Evolutionary conservation across 2,329 filamentous ascomycete genomes (phyloP), one percentile per base, ranked within the genome.

Genomic region (Penicillium decumbens): DNA sequence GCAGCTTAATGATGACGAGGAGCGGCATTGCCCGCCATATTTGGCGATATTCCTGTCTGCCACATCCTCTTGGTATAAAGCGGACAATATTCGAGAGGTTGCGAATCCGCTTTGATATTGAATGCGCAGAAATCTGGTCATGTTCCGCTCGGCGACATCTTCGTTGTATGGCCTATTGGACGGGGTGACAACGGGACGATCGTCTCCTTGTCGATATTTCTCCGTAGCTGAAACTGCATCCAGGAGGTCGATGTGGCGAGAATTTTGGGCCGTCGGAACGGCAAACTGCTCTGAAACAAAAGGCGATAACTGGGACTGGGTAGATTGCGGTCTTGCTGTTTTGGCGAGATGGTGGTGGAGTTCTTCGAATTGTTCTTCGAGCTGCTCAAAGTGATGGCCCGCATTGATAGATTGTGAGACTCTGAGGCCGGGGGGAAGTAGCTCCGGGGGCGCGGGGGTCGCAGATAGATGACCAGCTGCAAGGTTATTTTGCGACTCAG

Each of bases 61-160:
- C 29, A 72, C 69, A 57, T 74, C 70, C 47, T 73, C 71, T 47
- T 72, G 69, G 43, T 70, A 70, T 39, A 72, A 47, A 3, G 63
- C 60, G 4, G 71, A 69, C 27, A 69, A 49, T 18, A 68, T 55
- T 9, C 64, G 66, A 10, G 65, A 64, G 50, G 64, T 67, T 6
- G 61, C 45, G 15, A 55, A 53, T 45, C 61, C 55, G 45, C 57
- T 67, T 24, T 52, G 55, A 45, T 62, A 49, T 42, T 62, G 59
- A 4, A 57, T 56, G 33, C 63, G 63, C 7, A 69, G 55, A 39
- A 68, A 67, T 10, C 61, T 52, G 7, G 60, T 65, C 63, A 72
- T 70, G 44, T 74, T 74, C 23, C 71, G 68, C 50, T 74, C 71
- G 4, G 71, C 71, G 45, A 74, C 62, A 54, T 74, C 69, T 57